Percentiles rank a stretch among this genome's conserved stretches.
phyloP scores from a whole-genome alignment of 1,284 basidiomycete species.

The Cryptococcus maquisensis region DNA sequence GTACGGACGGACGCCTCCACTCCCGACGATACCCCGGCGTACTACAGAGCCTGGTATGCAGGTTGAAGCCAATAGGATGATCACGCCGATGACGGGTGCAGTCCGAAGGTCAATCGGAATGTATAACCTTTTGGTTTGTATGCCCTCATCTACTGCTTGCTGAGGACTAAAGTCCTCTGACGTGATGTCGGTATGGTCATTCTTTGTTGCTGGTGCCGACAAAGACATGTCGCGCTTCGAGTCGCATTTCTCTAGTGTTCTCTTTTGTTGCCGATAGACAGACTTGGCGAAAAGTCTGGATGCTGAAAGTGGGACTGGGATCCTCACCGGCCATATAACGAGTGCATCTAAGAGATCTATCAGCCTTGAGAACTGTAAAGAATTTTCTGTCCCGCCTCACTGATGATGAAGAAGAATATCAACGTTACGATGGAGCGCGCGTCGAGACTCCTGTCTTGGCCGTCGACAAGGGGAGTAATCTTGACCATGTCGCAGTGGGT shows the following conservation, averaged over 20 bases:
- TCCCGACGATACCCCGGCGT: constrained; percentile 61
- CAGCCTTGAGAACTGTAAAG: not conserved
- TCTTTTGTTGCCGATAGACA: not conserved
- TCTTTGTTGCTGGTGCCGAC: no score
- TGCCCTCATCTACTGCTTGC: no score
- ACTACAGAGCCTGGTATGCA: constrained; percentile 65
- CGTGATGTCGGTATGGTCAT: no score
- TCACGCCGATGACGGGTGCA: constrained; percentile 72
- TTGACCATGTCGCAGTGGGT: no score
- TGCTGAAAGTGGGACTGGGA: constrained; percentile 53
- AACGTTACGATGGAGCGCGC: constrained; percentile 59
- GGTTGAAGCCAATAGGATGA: constrained; percentile 69
- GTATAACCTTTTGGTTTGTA: constrained; percentile 20
- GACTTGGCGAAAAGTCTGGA: not conserved
- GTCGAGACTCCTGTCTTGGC: constrained; percentile 29
- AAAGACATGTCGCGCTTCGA: not conserved
- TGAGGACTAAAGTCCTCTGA: no score
- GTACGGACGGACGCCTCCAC: constrained; percentile 77
- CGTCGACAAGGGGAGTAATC: constrained; percentile 13
- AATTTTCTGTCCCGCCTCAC: constrained; percentile 49
- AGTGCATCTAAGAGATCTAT: constrained; percentile 52
- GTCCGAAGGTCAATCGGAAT: constrained; percentile 65
- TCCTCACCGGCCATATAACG: constrained; percentile 61
- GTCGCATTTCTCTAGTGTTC: not conserved
- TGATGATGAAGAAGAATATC: constrained; percentile 68